phyloP scores from a whole-genome alignment of 495 filamentous ascomycete genomes.

The Penicillium cinerascens region DNA sequence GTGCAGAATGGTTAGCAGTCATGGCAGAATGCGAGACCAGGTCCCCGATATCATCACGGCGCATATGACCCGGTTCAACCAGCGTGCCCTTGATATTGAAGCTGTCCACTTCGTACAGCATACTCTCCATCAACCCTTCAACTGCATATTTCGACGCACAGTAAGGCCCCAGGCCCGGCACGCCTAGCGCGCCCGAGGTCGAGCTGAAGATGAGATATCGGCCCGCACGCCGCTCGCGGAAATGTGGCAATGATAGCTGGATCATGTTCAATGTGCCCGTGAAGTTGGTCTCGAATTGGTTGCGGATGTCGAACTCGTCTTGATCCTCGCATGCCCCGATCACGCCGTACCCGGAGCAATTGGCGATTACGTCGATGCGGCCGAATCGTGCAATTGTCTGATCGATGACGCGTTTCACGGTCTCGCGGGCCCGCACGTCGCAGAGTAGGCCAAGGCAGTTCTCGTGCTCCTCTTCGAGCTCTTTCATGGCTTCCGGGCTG shows the following conservation, averaged over 20 bases:
- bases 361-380: conserved; percentile 81
- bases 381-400: conserved; percentile 70
- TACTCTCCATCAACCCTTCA: conserved; percentile 89
- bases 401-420: conserved; percentile 68
- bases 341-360: conserved; percentile 89
- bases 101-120: conserved; percentile 89
- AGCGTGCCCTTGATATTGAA: conserved; percentile 91
- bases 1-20: conserved; percentile 23
- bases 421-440: conserved; percentile 80
- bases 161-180: conserved; percentile 88
- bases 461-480: conserved; percentile 47
- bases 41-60: conserved; percentile 61
- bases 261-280: conserved; percentile 92
- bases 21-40: conserved; percentile 28
- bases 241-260: conserved; percentile 83
- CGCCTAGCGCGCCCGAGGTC: conserved; percentile 81
- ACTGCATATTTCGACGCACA: conserved; percentile 96
- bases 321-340: conserved; percentile 97
- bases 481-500: conserved; percentile 62
- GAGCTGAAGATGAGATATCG: conserved; percentile 92
- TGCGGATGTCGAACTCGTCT: conserved; percentile 88
- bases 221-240: conserved; percentile 68
- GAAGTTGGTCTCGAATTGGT: conserved; percentile 97
- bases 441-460: conserved; percentile 79
- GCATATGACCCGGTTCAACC: conserved; percentile 84